Evolutionary conservation across 2,329 filamentous ascomycete species (phyloP), one percentile per base, ranked within the genome.

Genomic region (Fusarium buharicum): DNA sequence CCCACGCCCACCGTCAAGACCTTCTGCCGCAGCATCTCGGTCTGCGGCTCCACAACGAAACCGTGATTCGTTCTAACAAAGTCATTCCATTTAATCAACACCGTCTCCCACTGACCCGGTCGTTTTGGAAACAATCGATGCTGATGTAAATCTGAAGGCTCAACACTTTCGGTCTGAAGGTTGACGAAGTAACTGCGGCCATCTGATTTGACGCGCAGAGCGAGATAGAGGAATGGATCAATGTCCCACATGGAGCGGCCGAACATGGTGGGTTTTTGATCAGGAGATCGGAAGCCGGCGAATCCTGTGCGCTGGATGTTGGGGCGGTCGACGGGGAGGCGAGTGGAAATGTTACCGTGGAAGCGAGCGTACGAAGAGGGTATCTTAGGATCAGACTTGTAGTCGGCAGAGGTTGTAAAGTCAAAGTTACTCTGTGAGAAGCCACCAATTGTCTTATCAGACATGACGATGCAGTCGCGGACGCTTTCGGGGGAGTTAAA

Each of bases 11-110:
- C 81, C 24, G 89, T 96, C 72, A 87, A 85, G 27, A 99, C 88
- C 75, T 92, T 93, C 70, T 96, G 90, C 61, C 90, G 86, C 74
- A 97, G 78, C 77, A 99, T 89, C 75, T 96, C 93, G 12, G 89
- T 89, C 81, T 98, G 94, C 28, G 95, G 95, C 79, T 98, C 93
- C 6, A 97, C 89, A 2, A 96, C 92, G 70, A 91, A 87, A 7
- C 95, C 95, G 72, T 96, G 87, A 73, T 97, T 98, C 13, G 95
- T 99, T 62, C 95, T 84, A 56, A 99, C 94, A 77, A 99, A 98
- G 65, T 96, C 92, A 68, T 89, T 90, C 84, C 93, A 95, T 61
- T 90, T 90, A 63, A 99, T 90, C 41, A 96, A 77, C n/a, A 97
- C 85, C 2, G 95, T 97, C 82, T 99, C 94, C 95, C 95, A 99